Base-by-base conservation (phyloP, 306 rosid species). In the Rosa persica region DNA sequence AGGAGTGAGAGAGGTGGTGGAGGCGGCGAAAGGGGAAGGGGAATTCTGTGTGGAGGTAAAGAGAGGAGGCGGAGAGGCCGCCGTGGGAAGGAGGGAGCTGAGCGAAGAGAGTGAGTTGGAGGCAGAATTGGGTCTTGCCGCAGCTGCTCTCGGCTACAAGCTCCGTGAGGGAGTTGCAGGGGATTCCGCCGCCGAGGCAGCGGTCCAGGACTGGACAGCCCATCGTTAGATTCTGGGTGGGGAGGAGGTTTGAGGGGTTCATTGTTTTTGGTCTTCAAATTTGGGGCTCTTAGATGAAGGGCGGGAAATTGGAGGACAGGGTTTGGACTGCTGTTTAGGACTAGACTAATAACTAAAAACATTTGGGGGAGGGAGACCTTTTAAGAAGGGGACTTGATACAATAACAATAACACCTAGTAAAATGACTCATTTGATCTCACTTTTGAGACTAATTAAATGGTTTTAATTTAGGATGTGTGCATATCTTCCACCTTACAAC, bases 101-200 rank as follows among this genome's bases (percentile, higher is more conserved):
- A 34, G 97, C 95, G 25, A 86, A 83, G 83, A 92, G 93, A 20
- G 71, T 85, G 61, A 94, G 91, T 76, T 94, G 98, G 81, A 94
- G 98, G 84, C 97, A 94, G 60, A 94, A 67, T 43, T 94, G 98
- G 23, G 98, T 92, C 86, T 92, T 92, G 48, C 98, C 98, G 78
- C 68, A 76, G 6, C 92, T 89, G 83, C 97, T 90, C 79, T 94
- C 98, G 19, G 90, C 94, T 17, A 88, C 92, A 71, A 92, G 64
- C 71, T 94, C 98, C 0, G 93, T 94, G 1, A 92, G 5, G 38
- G 97, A 94, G 76, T 81, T 81, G 87, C 92, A 90, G 51, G 97
- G 90, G 16, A 94, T n/a, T 30, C 98, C 98, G 34, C 96, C 94
- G 58, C 76, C 75, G 42, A 90, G 90, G 78, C 60, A 77, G 66